Conservation (phyloP, 75 land plant genomes). For the Pinus tabuliformis region DNA sequence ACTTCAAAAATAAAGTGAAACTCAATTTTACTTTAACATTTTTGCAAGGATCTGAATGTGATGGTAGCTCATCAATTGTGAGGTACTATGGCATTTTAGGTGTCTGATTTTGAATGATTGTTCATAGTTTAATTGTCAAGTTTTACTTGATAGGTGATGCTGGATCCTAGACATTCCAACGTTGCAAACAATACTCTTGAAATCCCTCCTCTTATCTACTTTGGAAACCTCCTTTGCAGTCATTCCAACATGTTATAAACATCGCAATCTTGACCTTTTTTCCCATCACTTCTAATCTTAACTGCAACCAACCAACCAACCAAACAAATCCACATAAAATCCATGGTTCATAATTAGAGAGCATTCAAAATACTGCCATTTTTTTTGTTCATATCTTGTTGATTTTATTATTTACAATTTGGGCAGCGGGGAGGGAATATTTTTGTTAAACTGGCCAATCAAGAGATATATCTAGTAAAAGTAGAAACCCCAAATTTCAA, state of each 20-base stretch:
- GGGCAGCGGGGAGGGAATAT: background rate
- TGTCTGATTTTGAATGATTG: too few species aligned
- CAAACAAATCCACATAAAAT: background rate
- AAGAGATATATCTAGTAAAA: too few species aligned
- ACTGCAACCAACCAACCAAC: constrained; percentile 38
- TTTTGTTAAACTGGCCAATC: too few species aligned
- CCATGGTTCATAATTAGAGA: background rate
- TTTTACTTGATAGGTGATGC: constrained; percentile 21
- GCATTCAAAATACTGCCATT: constrained; percentile 10
- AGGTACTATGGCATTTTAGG: too few species aligned
- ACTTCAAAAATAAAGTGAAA: too few species aligned
- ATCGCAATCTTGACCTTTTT: constrained; percentile 83
- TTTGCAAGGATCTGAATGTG: too few species aligned
- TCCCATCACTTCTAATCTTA: constrained; percentile 83
- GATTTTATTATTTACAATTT: background rate
- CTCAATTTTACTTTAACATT: too few species aligned
- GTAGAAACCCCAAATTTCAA: too few species aligned
- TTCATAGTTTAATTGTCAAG: too few species aligned
- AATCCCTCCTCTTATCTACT: constrained; percentile 85
- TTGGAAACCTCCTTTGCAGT: constrained; percentile 82
- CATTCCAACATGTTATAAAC: constrained; percentile 76
- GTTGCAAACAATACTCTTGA: constrained; percentile 87
- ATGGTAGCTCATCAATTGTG: too few species aligned
- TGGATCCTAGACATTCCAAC: constrained; percentile 95
- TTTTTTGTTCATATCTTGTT: background rate